Base-by-base conservation (phyloP, 2,329 filamentous ascomycete genomes). In the Tolypocladium tropicale region DNA sequence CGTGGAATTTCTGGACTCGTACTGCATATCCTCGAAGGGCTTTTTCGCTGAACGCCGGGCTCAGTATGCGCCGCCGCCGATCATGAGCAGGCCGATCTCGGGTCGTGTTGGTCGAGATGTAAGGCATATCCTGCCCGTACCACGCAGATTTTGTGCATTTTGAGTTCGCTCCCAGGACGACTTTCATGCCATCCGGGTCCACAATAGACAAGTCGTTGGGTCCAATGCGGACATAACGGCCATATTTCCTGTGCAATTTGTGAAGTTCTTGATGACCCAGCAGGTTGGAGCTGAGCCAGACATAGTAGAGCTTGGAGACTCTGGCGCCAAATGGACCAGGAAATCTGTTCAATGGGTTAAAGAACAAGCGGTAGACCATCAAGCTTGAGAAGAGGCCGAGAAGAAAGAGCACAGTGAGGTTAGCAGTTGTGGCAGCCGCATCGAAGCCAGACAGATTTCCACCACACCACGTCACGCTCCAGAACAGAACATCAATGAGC, bases 191-290 rank as follows among this genome's bases (percentile, higher is more conserved):
- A 16, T 54, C 37, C 21, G 53, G 53, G 21, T 54, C 53, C 4
- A 54, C 53, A 12, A 54, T 28, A 9, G 53, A 54, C 10, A 54
- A 36, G 37, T 54, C 53, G 30, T 54, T 54, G 6, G 53, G 53
- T 16, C 56, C 56, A 9, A 58, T 43, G 11, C 56, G 41, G 3
- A 58, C 54, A 21, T 51, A 54, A 11, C 55, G 54, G 32, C 56
- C 56, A 21, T 54, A 52, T 7, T 53, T 46, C 18, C 23, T 12
- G 30, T 58, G 56, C 34, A 58, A 32, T 9, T 51, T 49, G 23
- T 52, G 34, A 18, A 56, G 32, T 14, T 43, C 50, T 18, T 37
- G 32, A 25, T 53, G 54, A 6, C 52, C 36, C 2, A 37, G 49
- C 3, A 50, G 41, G 12, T 53, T 53, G 39, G 53, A 54, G 25